Percentiles rank a stretch among this genome's conserved stretches.
Conservation (phyloP, 1,139 yeast genomes). For the Debaryomycetaceae sp. region DNA sequence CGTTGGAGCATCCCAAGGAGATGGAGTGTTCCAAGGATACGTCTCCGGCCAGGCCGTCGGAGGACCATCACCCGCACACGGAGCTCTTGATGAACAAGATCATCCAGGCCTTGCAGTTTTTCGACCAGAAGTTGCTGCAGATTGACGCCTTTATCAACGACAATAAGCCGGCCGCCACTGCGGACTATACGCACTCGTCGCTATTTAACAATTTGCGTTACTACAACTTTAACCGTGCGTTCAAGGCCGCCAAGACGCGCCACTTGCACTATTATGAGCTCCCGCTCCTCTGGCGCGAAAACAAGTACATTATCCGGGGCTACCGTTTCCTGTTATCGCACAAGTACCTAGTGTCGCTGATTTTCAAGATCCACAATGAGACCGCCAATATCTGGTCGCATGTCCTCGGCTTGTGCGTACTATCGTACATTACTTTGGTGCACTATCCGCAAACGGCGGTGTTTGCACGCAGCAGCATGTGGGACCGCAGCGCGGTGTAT, state of each 20-base stretch:
- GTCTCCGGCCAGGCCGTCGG: too few relatives aligned
- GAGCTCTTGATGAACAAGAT: conserved; percentile 33
- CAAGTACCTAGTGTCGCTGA: conserved; percentile 42
- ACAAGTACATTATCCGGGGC: conserved; percentile 73
- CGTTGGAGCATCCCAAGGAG: too few relatives aligned
- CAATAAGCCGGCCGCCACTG: conserved; percentile 20
- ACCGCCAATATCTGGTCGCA: conserved; percentile 94
- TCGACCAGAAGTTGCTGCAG: conserved; percentile 44
- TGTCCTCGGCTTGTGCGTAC: conserved; percentile 50
- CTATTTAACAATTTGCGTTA: conserved; percentile 25
- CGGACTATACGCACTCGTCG: conserved; percentile 11
- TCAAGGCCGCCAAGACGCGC: conserved; percentile 37
- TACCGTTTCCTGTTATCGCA: conserved; percentile 74
- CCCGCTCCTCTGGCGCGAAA: conserved; percentile 91
- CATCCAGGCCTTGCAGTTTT: conserved; percentile 41
- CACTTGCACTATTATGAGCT: conserved; percentile 75
- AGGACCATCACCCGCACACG: conserved; percentile 6
- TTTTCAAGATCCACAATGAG: conserved; percentile 71
- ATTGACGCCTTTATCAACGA: conserved; percentile 38
- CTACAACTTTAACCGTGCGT: conserved; percentile 53
- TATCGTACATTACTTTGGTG: conserved; percentile 44
- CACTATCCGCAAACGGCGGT: conserved; percentile 53
- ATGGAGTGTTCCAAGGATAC: too few relatives aligned
- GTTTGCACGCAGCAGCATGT: conserved; percentile 23
- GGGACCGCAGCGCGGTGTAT: conserved; percentile 47